These are phyloP conservation scores for Aspergillus luchuensis DNA, from an alignment of 2,329 filamentous ascomycete genomes.

Conservation along the genomic window DNA sequence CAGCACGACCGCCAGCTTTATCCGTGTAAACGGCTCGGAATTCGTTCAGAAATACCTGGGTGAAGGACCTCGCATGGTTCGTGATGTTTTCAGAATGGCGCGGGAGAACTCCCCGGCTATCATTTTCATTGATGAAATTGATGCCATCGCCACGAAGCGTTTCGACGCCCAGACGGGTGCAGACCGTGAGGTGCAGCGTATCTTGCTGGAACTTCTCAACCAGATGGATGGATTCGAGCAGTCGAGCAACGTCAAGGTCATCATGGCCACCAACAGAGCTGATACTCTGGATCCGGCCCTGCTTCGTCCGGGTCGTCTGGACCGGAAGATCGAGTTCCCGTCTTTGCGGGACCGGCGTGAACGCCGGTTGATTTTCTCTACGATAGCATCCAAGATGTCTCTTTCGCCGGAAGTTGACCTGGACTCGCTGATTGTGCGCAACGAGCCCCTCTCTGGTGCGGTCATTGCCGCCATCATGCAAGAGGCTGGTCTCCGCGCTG, in stretches of 20 bases:
- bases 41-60: constrained; percentile 99
- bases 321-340: constrained; percentile 99
- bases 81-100: constrained; percentile 98
- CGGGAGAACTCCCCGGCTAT: constrained; percentile 97
- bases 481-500: constrained; percentile 89
- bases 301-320: constrained; percentile 89
- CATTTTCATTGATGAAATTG: constrained; percentile 99
- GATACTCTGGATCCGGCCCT: constrained; percentile 95
- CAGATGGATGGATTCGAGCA: constrained; percentile 99
- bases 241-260: constrained; percentile 98
- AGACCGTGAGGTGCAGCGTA: constrained; percentile 97
- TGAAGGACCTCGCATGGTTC: constrained; percentile 97
- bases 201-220: constrained; percentile 93
- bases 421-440: constrained; percentile 92
- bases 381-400: constrained; percentile 97
- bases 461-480: constrained; percentile 99
- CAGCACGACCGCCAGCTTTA: constrained; percentile 96
- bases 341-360: constrained; percentile 89
- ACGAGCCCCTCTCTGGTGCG: constrained; percentile 91
- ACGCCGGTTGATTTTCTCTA: constrained; percentile 92
- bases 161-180: constrained; percentile 98
- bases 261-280: constrained; percentile 99
- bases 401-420: constrained; percentile 94
- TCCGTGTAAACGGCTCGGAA: constrained; percentile 95
- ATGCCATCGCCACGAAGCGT: constrained; percentile 97